These are phyloP conservation scores for Aspergillus transmontanensis DNA, from an alignment of 2,329 filamentous ascomycete species.

Conservation along the genomic window DNA sequence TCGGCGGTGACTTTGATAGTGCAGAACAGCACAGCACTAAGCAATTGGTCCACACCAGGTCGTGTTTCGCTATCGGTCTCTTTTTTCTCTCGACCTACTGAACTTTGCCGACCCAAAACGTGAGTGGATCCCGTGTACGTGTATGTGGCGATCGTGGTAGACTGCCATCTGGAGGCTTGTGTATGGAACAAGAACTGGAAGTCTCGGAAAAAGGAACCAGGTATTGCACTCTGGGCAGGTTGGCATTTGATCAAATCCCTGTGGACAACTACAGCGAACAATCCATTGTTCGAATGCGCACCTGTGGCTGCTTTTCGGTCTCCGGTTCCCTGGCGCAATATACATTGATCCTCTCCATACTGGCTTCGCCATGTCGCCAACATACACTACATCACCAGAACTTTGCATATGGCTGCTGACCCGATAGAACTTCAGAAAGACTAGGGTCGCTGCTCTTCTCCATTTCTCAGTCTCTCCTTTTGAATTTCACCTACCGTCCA, in stretches of 20 bases:
- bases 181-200: constrained; percentile 19
- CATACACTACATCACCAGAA: constrained; percentile 1
- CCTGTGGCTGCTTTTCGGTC: constrained; percentile 18
- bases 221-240: constrained; percentile 12
- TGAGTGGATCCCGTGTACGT: constrained; percentile 13
- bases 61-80: constrained; percentile 4
- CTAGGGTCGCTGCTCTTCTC: constrained; percentile 8
- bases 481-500: not conserved
- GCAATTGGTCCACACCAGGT: not conserved
- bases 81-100: constrained; percentile 7
- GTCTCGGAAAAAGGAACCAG: constrained; percentile 19
- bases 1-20: constrained; percentile 14
- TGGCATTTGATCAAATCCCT: constrained; percentile 9
- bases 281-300: constrained; percentile 34
- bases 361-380: constrained; percentile 18
- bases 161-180: constrained; percentile 7
- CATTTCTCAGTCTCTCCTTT: constrained; percentile 18
- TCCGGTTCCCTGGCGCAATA: constrained; percentile 15
- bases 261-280: constrained; percentile 33
- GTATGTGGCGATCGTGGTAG: constrained; percentile 11
- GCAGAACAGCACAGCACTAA: not conserved
- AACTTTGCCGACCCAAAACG: constrained; percentile 3
- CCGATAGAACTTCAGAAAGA: constrained; percentile 14
- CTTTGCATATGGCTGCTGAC: constrained; percentile 13
- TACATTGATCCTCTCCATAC: constrained; percentile 13